Percentiles rank a stretch among this genome's conserved stretches.
phyloP scores from a whole-genome alignment of 805 yeast genomes.

The Teunomyces stri region DNA sequence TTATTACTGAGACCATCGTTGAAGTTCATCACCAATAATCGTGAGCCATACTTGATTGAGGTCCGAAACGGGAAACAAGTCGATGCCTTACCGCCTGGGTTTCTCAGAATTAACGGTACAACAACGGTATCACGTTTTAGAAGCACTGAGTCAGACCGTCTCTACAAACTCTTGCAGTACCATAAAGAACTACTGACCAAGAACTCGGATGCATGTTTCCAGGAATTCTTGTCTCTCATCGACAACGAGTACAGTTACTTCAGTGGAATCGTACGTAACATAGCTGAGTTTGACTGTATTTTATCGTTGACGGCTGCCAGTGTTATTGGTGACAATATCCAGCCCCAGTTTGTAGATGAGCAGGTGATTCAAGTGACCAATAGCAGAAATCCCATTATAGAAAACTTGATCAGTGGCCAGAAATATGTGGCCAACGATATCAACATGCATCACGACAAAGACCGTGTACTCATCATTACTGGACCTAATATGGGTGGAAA shows the following conservation, averaged over 20 bases:
- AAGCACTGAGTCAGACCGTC: conserved; percentile 52
- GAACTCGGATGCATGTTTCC: conserved; percentile 48
- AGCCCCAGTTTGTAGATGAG: conserved; percentile 50
- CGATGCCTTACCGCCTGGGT: conserved; percentile 61
- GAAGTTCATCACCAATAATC: conserved; percentile 53
- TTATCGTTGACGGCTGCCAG: conserved; percentile 65
- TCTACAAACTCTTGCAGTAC: conserved; percentile 57
- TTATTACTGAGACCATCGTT: conserved; percentile 56
- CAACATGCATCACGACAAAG: conserved; percentile 41
- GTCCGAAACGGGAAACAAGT: conserved; percentile 57
- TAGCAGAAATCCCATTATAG: conserved; percentile 70
- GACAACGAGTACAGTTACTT: conserved; percentile 33
- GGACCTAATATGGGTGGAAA: conserved; percentile 93
- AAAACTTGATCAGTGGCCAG: conserved; percentile 35
- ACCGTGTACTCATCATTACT: conserved; percentile 62
- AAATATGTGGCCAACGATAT: conserved; percentile 68
- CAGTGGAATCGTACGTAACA: conserved; percentile 36
- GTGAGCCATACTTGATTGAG: conserved; percentile 74
- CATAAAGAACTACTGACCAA: conserved; percentile 53
- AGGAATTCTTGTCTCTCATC: conserved; percentile 34
- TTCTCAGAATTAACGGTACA: conserved; percentile 76
- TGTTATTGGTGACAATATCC: conserved; percentile 36
- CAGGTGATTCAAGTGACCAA: conserved; percentile 46
- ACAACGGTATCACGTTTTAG: conserved; percentile 68
- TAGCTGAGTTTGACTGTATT: conserved; percentile 65